Percentiles rank a stretch among this genome's conserved stretches.
phyloP scores from a whole-genome alignment of 768 basidiomycete genomes.

The Leccinum variicolor region DNA sequence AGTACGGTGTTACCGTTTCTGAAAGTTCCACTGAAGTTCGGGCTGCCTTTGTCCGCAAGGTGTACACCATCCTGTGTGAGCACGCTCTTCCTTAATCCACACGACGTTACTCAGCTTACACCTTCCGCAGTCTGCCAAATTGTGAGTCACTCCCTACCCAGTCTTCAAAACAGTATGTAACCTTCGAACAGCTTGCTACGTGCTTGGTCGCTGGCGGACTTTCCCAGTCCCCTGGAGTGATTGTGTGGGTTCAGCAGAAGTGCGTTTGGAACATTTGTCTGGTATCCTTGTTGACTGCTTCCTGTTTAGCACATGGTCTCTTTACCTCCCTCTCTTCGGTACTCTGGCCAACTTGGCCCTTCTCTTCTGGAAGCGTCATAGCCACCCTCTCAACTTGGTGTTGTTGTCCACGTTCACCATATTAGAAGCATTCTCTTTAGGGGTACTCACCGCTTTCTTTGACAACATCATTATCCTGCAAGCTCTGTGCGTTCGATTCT shows the following conservation, averaged over 20 bases:
- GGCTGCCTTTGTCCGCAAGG: conserved; percentile 85
- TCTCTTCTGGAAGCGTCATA: conserved; percentile 91
- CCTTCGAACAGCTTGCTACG: conserved; percentile 55
- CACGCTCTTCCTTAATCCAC: conserved; percentile 6
- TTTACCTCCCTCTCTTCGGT: conserved; percentile 76
- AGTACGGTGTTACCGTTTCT: conserved; percentile 81
- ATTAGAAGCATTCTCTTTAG: conserved; percentile 88
- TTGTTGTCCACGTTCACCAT: conserved; percentile 85
- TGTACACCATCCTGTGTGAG: conserved; percentile 87
- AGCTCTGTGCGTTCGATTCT: conserved; percentile 58
- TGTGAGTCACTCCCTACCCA: conserved; percentile 37
- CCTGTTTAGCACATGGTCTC: conserved; percentile 62
- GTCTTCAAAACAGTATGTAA: neutral
- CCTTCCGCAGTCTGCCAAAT: conserved; percentile 61
- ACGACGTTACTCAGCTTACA: neutral
- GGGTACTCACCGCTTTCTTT: conserved; percentile 77
- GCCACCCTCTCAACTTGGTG: conserved; percentile 82
- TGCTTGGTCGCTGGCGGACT: conserved; percentile 71
- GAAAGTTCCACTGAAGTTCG: conserved; percentile 78
- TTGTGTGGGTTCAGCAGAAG: conserved; percentile 73
- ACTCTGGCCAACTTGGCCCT: conserved; percentile 76
- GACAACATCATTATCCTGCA: conserved; percentile 76
- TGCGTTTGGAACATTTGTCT: conserved; percentile 33
- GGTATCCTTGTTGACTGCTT: conserved; percentile 1
- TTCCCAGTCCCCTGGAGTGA: conserved; percentile 55